Evolutionary conservation across 768 basidiomycete species (phyloP), one percentile per base, ranked within the genome.

Genomic region (Zangia roseola): DNA sequence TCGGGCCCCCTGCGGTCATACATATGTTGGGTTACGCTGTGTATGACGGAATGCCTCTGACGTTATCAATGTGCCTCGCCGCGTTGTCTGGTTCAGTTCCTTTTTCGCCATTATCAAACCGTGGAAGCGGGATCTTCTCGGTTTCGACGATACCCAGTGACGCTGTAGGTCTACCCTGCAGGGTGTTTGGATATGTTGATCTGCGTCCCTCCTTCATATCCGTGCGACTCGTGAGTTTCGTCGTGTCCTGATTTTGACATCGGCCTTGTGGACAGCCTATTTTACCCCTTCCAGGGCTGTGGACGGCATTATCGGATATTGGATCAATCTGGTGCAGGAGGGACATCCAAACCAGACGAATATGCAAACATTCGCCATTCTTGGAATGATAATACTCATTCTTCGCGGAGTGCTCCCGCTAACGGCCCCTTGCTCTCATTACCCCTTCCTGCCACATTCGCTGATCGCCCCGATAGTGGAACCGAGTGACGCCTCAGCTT

Each of bases 391-490:
- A 43, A 37, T 10, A 17, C 41, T 28, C 25, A 33, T 26, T 28
- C 17, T 34, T 54, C 54, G 50, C 52, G 49, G 57, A 44, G 41
- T 42, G 33, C 33, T 54, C 46, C 47, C 40, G 53, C 51, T 37
- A 30, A 34, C 12, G 47, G 12, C n/a, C 30, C 45, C 38, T 33
- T 31, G 21, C 7, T 19, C 40, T 34, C 42, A 34, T 40, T 33
- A 1, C 21, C 47, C 41, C 24, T 43, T 42, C 19, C 4, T 42
- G 31, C 40, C 31, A 39, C 44, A 10, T 49, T 20, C 4, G 28
- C 21, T 46, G 43, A 54, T 54, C 47, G 19, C 26, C 34, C 31
- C 20, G 45, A 41, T 13, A 21, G 20, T 30, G 40, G 19, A 36
- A 31, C 40, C 6, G 24, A 40, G 25, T 19, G 24, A 35, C 14